Evolutionary conservation across 1,139 yeast genomes (phyloP), one percentile per base, ranked within the genome.

Genomic region (Debaryomyces robertsiae): DNA sequence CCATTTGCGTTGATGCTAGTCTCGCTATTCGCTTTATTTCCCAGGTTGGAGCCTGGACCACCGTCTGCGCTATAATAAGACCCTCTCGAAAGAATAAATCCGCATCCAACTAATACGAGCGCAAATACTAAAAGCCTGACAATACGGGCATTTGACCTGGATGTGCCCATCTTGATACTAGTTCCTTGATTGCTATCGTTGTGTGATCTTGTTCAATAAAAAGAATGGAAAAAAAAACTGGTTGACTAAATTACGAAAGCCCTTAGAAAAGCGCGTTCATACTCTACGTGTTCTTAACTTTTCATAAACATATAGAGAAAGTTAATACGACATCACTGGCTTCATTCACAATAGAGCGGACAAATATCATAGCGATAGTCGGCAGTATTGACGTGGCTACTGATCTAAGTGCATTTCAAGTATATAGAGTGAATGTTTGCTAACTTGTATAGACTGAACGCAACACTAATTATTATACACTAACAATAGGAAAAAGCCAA

Each of bases 51-150:
- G n/a, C 41, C 51, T 40, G 48, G 52, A 30, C 23, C 29, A n/a
- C 41, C 40, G 30, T 29, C 34, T 32, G 72, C 64, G 31, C 73
- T 60, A 39, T 78, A 69, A 10, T 70, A 65, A 6, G 83, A 74
- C 6, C 87, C 87, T 50, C 76, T 73, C 15, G 86, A 75, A 33
- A 82, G 72, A 39, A 82, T 76, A 55, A 69, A 80, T 13, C 84
- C 84, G 55, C 84, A 79, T 16, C 73, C 63, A 40, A 82, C 66
- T 54, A 82, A 67, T 15, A 79, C 70, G 15, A 75, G 60, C 25
- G 86, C 85, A 55, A 81, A 77, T 34, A 80, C 69, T 31, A 77
- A 84, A 53, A 82, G 81, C 53, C 87, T 67, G 36, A 79, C 63
- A 48, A 81, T 57, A 54, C 87, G 75, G 45, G 86, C 83, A 57